Conservation (phyloP, 495 filamentous ascomycete species). For the Pseudoneurospora amorphoporcata region DNA sequence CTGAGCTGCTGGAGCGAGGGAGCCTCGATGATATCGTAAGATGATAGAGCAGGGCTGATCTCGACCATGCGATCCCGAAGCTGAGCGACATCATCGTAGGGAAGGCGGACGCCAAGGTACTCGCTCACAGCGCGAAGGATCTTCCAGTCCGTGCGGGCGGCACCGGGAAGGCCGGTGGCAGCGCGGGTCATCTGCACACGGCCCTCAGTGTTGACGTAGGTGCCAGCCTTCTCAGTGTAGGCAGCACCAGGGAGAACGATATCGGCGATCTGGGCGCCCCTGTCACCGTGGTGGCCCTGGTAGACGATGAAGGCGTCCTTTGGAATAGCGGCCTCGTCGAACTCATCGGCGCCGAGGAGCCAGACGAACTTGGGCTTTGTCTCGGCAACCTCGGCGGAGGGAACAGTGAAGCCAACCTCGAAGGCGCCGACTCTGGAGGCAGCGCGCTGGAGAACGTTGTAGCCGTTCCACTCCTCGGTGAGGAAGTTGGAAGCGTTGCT, state of each 20-base stretch:
- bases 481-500: constrained; percentile 82
- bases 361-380: constrained; percentile 89
- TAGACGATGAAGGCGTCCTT: constrained; percentile 95
- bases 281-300: constrained; percentile 95
- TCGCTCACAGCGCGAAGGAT: constrained; percentile 87
- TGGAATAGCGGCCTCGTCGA: constrained; percentile 68
- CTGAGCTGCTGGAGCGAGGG: constrained; percentile 57
- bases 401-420: constrained; percentile 85
- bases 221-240: constrained; percentile 95
- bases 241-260: constrained; percentile 88
- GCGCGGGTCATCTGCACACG: constrained; percentile 86
- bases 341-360: constrained; percentile 93
- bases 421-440: constrained; percentile 88
- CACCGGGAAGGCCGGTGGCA: constrained; percentile 76
- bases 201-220: constrained; percentile 95
- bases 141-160: constrained; percentile 94
- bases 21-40: constrained; percentile 84
- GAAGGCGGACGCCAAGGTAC: constrained; percentile 76
- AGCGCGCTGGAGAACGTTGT: constrained; percentile 87
- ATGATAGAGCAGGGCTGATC: constrained; percentile 76
- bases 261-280: constrained; percentile 84
- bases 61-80: constrained; percentile 90
- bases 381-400: constrained; percentile 64
- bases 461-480: constrained; percentile 90
- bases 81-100: constrained; percentile 83